Conservation (phyloP, 192 early-diverging fungal genomes). For the Linnemannia schmuckeri region DNA sequence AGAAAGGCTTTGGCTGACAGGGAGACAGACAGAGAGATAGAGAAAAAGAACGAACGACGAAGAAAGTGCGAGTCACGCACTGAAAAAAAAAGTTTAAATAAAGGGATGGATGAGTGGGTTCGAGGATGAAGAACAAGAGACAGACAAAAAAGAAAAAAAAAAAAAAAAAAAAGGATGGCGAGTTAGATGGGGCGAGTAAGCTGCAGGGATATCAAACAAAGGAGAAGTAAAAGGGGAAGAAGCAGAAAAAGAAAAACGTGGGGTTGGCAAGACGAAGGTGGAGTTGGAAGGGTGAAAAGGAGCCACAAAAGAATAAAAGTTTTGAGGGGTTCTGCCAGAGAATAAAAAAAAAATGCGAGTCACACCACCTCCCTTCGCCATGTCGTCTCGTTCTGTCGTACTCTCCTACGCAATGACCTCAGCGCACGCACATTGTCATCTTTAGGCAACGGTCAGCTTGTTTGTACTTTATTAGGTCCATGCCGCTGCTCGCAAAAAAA, state of each 20-base stretch:
- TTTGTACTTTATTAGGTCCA: not conserved
- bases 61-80: too few relatives aligned
- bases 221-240: not conserved
- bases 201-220: not conserved
- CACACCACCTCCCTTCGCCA: not conserved
- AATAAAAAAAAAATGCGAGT: not conserved
- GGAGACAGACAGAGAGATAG: not conserved
- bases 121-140: not conserved
- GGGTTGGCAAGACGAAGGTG: constrained; percentile 1
- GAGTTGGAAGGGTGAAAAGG: not conserved
- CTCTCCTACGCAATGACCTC: not conserved
- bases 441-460: not conserved
- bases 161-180: not conserved
- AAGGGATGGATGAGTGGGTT: not conserved
- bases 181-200: not conserved
- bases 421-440: not conserved
- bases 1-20: not conserved
- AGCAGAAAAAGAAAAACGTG: not conserved
- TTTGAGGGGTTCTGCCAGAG: not conserved
- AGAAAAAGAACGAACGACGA: not conserved
- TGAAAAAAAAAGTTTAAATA: not conserved
- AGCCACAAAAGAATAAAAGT: not conserved
- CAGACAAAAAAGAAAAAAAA: not conserved
- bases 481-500: not conserved
- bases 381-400: not conserved